Base-by-base conservation (phyloP, 495 filamentous ascomycete species). In the Xylaria venustula region DNA sequence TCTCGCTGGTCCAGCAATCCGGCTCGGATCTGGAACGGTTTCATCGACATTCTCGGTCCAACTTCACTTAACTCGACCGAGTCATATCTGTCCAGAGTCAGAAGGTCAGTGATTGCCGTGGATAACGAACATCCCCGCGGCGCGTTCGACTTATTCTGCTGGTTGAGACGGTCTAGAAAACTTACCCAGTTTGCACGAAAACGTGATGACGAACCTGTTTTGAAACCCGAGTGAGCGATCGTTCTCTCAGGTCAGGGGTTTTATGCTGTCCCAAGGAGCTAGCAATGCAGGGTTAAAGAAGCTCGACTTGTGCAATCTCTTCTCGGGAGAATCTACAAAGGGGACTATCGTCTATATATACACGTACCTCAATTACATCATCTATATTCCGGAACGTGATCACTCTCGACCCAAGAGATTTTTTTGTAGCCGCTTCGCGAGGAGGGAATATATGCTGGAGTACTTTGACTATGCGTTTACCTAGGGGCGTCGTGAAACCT, bases 361-460 rank as follows among this genome's bases (percentile, higher is more conserved):
- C n/a, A n/a, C 53, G 6, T 56, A 56, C 74, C 63, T 97, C 93
- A 48, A 98, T 93, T 61, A 85, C 90, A 67, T 98, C 94, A 68
- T 98, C 93, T 54, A 92, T 90, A 67, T 97, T 96, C 66, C 91
- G 89, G 73, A 99, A 99, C 20, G 88, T 96, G 34, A 98, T 90
- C 5, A 98, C 87, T 62, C 94, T 81, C 68, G 87, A 95, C 60
- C 94, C 95, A 19, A 93, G 78, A 45, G 76, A 71, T 51, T 80
- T 84, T 56, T 70, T 82, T 1, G 79, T 81, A 26, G 84, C 83
- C 2, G 83, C 78, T 65, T 98, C 94, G 34, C 94, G 82, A 0
- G 94, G 94, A 1, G 94, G 94, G 67, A 95, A 99, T 45, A 99
- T 78, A 70, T 99, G 93, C 75, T 97, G 94, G 40, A 99, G 72